These are phyloP conservation scores for Ceratobasidium papillatum DNA, from an alignment of 1,284 basidiomycete species.

Conservation along the genomic window DNA sequence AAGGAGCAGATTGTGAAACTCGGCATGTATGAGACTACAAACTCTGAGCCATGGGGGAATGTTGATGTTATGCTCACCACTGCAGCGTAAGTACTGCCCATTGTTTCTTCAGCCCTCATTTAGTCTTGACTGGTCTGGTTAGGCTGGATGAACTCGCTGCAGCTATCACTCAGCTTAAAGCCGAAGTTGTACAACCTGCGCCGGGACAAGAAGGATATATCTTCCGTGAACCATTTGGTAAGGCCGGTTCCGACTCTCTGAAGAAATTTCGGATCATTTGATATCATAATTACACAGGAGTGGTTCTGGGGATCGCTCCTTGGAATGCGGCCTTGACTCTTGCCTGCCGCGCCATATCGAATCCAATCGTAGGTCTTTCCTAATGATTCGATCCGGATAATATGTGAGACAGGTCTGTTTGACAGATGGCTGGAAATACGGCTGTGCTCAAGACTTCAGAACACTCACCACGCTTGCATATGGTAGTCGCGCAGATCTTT, in stretches of 20 bases:
- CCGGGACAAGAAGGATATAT: constrained; percentile 44
- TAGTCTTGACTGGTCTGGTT: not conserved
- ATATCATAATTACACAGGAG: constrained; percentile 23
- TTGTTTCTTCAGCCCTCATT: not conserved
- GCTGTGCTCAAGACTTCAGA: constrained; percentile 51
- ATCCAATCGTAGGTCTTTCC: constrained; percentile 49
- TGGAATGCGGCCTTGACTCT: constrained; percentile 52
- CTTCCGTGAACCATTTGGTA: constrained; percentile 48
- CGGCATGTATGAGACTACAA: constrained; percentile 46
- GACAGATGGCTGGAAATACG: constrained; percentile 54
- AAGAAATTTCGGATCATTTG: not conserved
- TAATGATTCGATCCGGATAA: not conserved
- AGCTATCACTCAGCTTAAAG: constrained; percentile 45
- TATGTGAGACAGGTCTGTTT: not conserved
- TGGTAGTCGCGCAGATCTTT: constrained; percentile 39
- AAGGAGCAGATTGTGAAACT: constrained; percentile 44
- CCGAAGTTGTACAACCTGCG: constrained; percentile 45
- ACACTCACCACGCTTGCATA: constrained; percentile 40
- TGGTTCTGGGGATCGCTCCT: constrained; percentile 47
- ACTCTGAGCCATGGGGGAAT: constrained; percentile 42
- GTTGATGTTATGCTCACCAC: constrained; percentile 45
- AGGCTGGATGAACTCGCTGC: constrained; percentile 48
- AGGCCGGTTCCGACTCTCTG: not conserved
- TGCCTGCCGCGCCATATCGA: constrained; percentile 48
- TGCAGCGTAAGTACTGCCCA: constrained; percentile 42